Conservation (phyloP, 208 protist genomes). For the Leishmania tarentolae region DNA sequence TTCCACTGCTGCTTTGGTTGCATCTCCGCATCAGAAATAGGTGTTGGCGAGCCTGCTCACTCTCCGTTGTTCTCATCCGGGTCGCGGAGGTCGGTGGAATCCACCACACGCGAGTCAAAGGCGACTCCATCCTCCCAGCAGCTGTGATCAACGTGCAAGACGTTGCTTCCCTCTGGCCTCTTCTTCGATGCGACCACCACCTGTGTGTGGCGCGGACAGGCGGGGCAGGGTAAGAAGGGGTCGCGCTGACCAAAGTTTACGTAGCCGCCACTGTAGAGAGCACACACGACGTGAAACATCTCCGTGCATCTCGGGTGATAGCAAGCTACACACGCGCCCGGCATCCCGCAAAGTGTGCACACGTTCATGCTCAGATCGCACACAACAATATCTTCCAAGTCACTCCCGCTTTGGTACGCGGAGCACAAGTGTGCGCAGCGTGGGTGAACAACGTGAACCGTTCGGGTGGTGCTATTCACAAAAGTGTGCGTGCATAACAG, state of each 20-base stretch:
- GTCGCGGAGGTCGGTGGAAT: constrained; percentile 77
- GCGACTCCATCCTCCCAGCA: constrained; percentile 82
- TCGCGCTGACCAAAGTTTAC: constrained; percentile 90
- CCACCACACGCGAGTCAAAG: constrained; percentile 84
- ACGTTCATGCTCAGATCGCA: constrained; percentile 58
- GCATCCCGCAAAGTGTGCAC: constrained; percentile 68
- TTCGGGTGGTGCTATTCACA: constrained; percentile 55
- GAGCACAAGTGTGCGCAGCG: constrained; percentile 85
- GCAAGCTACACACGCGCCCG: constrained; percentile 74
- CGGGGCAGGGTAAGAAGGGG: constrained; percentile 76
- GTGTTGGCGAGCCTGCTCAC: constrained; percentile 5
- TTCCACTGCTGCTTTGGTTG: too few species aligned
- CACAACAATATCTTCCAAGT: constrained; percentile 75
- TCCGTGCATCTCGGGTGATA: constrained; percentile 89
- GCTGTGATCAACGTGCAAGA: constrained; percentile 51
- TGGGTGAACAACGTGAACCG: constrained; percentile 76
- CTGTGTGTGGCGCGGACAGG: constrained; percentile 82
- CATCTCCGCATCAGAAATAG: background rate
- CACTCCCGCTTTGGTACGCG: constrained; percentile 66
- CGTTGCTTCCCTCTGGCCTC: constrained; percentile 15
- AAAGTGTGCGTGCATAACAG: constrained; percentile 64
- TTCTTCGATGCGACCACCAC: constrained; percentile 50
- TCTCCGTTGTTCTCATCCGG: constrained; percentile 79
- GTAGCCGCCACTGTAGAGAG: constrained; percentile 78
- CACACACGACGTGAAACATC: constrained; percentile 81